Base-by-base conservation (phyloP, 2,329 filamentous ascomycete species). In the Furcasterigmium furcatum region DNA sequence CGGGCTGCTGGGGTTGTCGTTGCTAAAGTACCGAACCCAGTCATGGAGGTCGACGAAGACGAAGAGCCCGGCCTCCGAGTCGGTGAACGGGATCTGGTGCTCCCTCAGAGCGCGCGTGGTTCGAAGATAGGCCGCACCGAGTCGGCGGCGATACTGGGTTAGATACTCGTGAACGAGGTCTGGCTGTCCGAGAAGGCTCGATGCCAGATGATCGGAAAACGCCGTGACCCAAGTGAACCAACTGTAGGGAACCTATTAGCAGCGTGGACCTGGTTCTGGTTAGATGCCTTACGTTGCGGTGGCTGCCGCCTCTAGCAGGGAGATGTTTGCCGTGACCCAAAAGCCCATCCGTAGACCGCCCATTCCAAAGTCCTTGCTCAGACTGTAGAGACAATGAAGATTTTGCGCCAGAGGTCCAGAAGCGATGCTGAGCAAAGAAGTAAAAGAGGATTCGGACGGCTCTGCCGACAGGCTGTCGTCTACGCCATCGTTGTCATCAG, bases 321-420 rank as follows among this genome's bases (percentile, higher is more conserved):
- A 43, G 34, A 35, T 14, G 13, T 43, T 48, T 9, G 35, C 25
- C 7, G 46, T 41, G n/a, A 48, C 35, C 9, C 46, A 24, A 29
- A 46, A 43, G 1, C 40, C 46, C 13, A 46, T 18, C 13, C 44
- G n/a, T 16, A 46, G 35, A 6, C 44, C 46, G n/a, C 35, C 35
- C 21, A 27, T 20, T 12, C 46, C 43, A 39, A 46, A 46, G 43
- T 43, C 40, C 29, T 48, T 46, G 25, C 46, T 43, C 9, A 29
- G 20, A 19, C 46, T 29, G 25, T 46, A 46, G 18, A 46, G 25
- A 24, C 35, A 46, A 40, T 46, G 40, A 3, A 43, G 9, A 9
- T 48, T 46, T 4, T 43, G 39, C 4, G 34, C 25, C 16, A 41
- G 22, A 4, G 46, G 21, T 5, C 39, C 35, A n/a, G n/a, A 20